These are phyloP conservation scores for Tylopilus vinaceipallidus DNA, from an alignment of 768 basidiomycete species.

Conservation along the genomic window DNA sequence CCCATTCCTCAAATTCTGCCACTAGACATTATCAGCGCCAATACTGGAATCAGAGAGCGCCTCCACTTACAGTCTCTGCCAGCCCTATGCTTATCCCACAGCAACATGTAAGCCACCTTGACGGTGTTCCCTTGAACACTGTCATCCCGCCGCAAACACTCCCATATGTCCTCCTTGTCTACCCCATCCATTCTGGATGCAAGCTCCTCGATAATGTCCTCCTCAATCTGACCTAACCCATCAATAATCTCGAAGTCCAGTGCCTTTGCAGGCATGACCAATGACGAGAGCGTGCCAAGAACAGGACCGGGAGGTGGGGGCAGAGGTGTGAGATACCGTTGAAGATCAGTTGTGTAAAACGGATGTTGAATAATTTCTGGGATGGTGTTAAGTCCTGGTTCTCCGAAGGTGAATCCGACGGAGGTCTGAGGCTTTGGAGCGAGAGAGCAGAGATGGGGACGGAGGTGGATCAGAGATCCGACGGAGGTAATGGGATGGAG, in stretches of 20 bases:
- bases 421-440: too few species aligned
- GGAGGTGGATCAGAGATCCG: too few species aligned
- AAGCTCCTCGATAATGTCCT: conserved; percentile 85
- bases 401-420: too few species aligned
- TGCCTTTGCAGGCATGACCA: conserved; percentile 65
- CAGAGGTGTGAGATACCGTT: conserved; percentile 81
- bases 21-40: conserved; percentile 38
- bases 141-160: conserved; percentile 74
- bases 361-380: conserved; percentile 88
- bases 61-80: conserved; percentile 73
- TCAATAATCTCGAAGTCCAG: conserved; percentile 86
- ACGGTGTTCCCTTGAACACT: conserved; percentile 84
- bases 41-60: background rate
- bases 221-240: conserved; percentile 89
- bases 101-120: conserved; percentile 91
- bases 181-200: conserved; percentile 67
- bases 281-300: conserved; percentile 66
- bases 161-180: conserved; percentile 80
- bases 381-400: too few species aligned
- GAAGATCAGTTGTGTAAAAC: conserved; percentile 85
- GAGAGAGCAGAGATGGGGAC: too few species aligned
- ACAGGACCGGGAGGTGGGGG: conserved; percentile 77
- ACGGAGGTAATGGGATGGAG: too few species aligned
- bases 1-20: conserved; percentile 76
- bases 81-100: conserved; percentile 80